phyloP scores from a whole-genome alignment of 805 yeast species.

The Candida insectalens region DNA sequence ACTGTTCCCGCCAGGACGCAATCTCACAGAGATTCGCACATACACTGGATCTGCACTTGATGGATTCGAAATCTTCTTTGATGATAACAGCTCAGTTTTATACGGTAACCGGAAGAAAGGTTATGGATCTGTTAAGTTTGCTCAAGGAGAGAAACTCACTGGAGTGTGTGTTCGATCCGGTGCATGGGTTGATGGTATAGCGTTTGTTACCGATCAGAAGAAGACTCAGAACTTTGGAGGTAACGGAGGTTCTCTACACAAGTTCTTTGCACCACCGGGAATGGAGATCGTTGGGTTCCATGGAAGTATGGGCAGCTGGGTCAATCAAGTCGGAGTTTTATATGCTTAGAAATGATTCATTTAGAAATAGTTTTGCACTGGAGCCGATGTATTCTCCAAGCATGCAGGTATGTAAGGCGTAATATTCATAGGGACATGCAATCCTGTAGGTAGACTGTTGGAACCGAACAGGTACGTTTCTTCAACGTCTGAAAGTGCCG shows the following conservation, averaged over 20 bases:
- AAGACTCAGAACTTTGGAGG: slow-evolving; percentile 58
- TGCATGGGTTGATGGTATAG: slow-evolving; percentile 84
- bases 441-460: slow-evolving; percentile 15
- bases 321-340: slow-evolving; percentile 62
- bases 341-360: slow-evolving; percentile 27
- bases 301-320: slow-evolving; percentile 65
- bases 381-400: slow-evolving; percentile 2
- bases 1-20: slow-evolving; percentile 9
- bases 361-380: background rate
- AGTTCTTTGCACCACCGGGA: slow-evolving; percentile 57
- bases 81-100: slow-evolving; percentile 13
- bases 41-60: slow-evolving; percentile 74
- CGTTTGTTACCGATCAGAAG: slow-evolving; percentile 56
- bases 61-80: slow-evolving; percentile 54
- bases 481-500: slow-evolving; percentile 8
- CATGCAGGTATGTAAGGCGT: slow-evolving; percentile 12
- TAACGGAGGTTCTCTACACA: slow-evolving; percentile 48
- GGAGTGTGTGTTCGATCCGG: slow-evolving; percentile 67
- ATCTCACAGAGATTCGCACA: slow-evolving; percentile 45
- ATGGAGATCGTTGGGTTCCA: slow-evolving; percentile 55
- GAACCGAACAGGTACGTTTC: slow-evolving; percentile 11
- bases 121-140: slow-evolving; percentile 47
- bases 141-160: slow-evolving; percentile 46
- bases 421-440: slow-evolving; percentile 17
- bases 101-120: slow-evolving; percentile 47